Evolutionary conservation across 805 yeast genomes (phyloP), one percentile per base, ranked within the genome.

Genomic region (Teunomyces cretensis): DNA sequence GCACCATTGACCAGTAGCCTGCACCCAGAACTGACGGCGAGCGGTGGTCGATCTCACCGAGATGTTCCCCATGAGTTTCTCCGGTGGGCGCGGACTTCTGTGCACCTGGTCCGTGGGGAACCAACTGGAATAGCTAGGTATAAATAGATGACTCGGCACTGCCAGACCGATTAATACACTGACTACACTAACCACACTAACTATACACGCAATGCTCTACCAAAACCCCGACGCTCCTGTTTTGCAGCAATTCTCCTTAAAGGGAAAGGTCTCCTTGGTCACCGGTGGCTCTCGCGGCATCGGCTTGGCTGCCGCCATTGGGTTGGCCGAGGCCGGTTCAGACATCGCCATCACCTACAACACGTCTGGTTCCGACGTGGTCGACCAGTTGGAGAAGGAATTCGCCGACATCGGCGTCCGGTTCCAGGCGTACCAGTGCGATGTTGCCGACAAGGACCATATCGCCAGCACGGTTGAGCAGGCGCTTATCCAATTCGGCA

Each of bases 271-370:
- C n/a, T 92, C 95, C 22, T 80, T 86, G 4, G 78, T 88, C 47
- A 86, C 94, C n/a, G 96, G 96, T 37, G 86, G 88, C 9, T 82
- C 91, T 14, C 75, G 85, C 39, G 96, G 96, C 30, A 88, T 88
- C 52, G 96, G 96, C 11, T 78, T 65, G 54, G 88, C 86, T 4
- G 86, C 86, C 30, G 94, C 94, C 36, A 86, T 81, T 62, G 91
- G 89, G 2, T 87, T 74, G 57, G 86, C 90, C 40, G 91, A 87
- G 67, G 92, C 92, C 4, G 96, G 96, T 41, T 95, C 95, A 8
- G 85, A 85, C 51, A 79, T 89, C 27, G 88, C 87, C 37, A 73
- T 83, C 53, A 80, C 85, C 75, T 72, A 72, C 59, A 72, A 72
- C 81, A 70, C 80, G 47, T 76, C 74, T 55, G 80, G 85, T 9